Conservation (phyloP, 257 asterid species). For the Jacaranda copaia region DNA sequence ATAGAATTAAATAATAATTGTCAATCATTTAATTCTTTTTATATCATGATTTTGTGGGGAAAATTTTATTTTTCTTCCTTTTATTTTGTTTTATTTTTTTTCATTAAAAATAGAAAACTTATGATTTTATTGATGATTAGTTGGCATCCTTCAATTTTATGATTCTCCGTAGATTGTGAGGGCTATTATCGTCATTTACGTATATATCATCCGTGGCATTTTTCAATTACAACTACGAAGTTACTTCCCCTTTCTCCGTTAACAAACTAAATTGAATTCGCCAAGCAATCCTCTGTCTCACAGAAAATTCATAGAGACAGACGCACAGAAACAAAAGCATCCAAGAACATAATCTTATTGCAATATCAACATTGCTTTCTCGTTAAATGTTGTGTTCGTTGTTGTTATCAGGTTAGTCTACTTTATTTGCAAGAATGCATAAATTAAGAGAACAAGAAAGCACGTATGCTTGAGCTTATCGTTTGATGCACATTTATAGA, state of each 20-base stretch:
- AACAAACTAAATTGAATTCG: neutral
- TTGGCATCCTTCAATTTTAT: no score
- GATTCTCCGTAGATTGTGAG: neutral
- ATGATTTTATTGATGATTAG: no score
- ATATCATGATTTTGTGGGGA: no score
- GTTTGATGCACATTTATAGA: slow-evolving; percentile 5
- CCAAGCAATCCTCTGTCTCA: slow-evolving; percentile 19
- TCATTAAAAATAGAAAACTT: no score
- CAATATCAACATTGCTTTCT: slow-evolving; percentile 21
- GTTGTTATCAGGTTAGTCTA: slow-evolving; percentile 27
- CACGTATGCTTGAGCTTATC: slow-evolving; percentile 12
- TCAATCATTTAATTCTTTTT: no score
- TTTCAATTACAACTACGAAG: neutral
- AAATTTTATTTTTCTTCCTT: no score
- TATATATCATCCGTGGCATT: neutral
- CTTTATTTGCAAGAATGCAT: slow-evolving; percentile 3
- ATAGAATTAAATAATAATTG: no score
- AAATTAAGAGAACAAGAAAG: slow-evolving; percentile 3
- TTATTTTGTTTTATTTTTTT: no score
- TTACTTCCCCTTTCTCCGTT: neutral
- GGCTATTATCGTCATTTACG: no score
- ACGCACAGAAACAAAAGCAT: neutral
- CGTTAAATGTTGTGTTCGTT: slow-evolving; percentile 28
- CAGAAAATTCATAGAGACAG: neutral
- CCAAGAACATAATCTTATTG: neutral